Base-by-base conservation (phyloP, 805 yeast species). In the Kurtzmaniella fragi region DNA sequence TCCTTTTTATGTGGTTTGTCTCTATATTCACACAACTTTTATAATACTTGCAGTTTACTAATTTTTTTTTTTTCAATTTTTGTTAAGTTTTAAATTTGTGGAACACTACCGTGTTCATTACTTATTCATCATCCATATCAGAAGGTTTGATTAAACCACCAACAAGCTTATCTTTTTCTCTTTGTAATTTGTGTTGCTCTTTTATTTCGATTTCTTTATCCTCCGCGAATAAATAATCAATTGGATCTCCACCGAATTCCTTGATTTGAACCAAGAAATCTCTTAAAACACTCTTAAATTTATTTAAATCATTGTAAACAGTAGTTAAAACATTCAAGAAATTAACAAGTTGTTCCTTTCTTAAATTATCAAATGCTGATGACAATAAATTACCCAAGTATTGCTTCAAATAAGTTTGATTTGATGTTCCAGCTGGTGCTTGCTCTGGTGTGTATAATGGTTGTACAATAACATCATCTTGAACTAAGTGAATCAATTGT, bases 241-340 rank as follows among this genome's bases (percentile, higher is more conserved):
- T 88, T 41, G 95, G 81, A 59, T 87, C 95, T 25, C 98, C 98
- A 43, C 98, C 99, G 56, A 77, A 79, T 64, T 91, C 95, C 65
- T 89, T 90, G 61, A 91, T 86, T 69, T 93, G 98, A 32, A 93
- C 95, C 59, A 93, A 75, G 77, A 93, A 93, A 65, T 93, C 99
- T 64, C 98, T 82, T 52, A 93, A 71, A 9, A 84, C 82, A 38
- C 87, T 87, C 62, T 80, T 82, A 70, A 93, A 93, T 57, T 79
- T 84, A 45, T 62, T 59, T 43, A 80, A 81, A 53, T 87, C 93
- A 42, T 75, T 80, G 56, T 87, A 87, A 39, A 82, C 80, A 12
- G 77, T 62, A 29, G 85, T 77, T 57, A 93, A 73, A 5, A 89
- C 95, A 49, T 76, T 75, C 43, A 93, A 74, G 65, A 93, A 93